These are phyloP conservation scores for Orbilia oligospora DNA, from an alignment of 2,329 filamentous ascomycete genomes.

Conservation along the genomic window DNA sequence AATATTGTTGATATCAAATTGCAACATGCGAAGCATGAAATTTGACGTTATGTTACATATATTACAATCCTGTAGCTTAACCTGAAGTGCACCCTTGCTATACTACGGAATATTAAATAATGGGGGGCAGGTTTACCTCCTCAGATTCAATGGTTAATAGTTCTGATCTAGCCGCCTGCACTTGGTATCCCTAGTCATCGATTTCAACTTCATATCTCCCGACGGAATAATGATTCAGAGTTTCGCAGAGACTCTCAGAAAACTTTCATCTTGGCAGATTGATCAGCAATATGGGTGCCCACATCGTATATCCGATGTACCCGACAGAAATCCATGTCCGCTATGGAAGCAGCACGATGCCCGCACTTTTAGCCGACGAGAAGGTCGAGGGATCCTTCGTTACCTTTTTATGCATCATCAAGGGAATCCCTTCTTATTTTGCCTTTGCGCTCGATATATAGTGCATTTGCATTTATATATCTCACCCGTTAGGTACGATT, in stretches of 20 bases:
- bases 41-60: slow-evolving; percentile 51
- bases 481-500: not conserved
- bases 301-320: slow-evolving; percentile 27
- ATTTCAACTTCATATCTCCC: slow-evolving; percentile 6
- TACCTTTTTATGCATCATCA: not conserved
- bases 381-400: not conserved
- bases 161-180: not conserved
- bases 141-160: not conserved
- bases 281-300: slow-evolving; percentile 19
- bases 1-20: slow-evolving; percentile 54
- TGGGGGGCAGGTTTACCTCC: slow-evolving; percentile 17
- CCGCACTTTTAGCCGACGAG: slow-evolving; percentile 21
- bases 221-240: slow-evolving; percentile 1
- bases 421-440: not conserved
- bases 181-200: not conserved
- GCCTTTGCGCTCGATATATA: not conserved
- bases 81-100: slow-evolving; percentile 4
- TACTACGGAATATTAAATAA: not conserved
- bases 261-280: not conserved
- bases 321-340: not conserved
- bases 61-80: slow-evolving; percentile 34
- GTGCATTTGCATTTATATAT: not conserved
- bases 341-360: not conserved
- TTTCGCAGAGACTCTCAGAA: slow-evolving; percentile 2
- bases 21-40: slow-evolving; percentile 60